Evolutionary conservation across 257 asterid genomes (phyloP).

Genomic region (Nicotiana undulata): DNA sequence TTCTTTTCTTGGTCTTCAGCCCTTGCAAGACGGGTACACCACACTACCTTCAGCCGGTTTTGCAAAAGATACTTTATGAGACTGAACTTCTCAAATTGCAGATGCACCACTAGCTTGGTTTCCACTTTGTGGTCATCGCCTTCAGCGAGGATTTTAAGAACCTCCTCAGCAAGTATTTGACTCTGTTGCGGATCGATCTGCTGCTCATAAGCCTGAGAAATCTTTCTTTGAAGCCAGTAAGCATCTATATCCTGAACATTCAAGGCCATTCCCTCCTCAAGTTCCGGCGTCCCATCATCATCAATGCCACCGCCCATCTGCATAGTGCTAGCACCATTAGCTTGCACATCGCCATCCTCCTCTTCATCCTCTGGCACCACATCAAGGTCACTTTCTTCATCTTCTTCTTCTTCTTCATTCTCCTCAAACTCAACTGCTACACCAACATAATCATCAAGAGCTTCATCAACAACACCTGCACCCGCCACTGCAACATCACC

Average conservation of each 20-base stretch:
- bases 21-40: conserved; percentile 42
- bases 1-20: conserved; percentile 33
- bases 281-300: conserved; percentile 28
- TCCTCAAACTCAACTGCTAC: conserved; percentile 45
- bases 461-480: conserved; percentile 20
- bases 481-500: conserved; percentile 17
- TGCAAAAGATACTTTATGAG: conserved; percentile 31
- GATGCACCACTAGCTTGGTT: conserved; percentile 30
- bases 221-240: conserved; percentile 41
- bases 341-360: conserved; percentile 28
- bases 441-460: conserved; percentile 31
- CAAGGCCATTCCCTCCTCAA: conserved; percentile 29
- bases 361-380: conserved; percentile 31
- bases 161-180: conserved; percentile 36
- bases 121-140: conserved; percentile 38
- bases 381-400: conserved; percentile 35
- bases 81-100: conserved; percentile 28
- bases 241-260: conserved; percentile 45
- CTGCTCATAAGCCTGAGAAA: conserved; percentile 36
- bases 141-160: conserved; percentile 33
- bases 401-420: conserved; percentile 37
- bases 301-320: conserved; percentile 38
- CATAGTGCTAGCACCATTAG: conserved; percentile 26
- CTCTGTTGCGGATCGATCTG: conserved; percentile 38
- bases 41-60: conserved; percentile 35